A percentile compares a stretch with the other conserved stretches of the same genome.
These are phyloP conservation scores for Hirsutella thompsonii DNA, from an alignment of 2,329 filamentous ascomycete species.

Conservation along the genomic window DNA sequence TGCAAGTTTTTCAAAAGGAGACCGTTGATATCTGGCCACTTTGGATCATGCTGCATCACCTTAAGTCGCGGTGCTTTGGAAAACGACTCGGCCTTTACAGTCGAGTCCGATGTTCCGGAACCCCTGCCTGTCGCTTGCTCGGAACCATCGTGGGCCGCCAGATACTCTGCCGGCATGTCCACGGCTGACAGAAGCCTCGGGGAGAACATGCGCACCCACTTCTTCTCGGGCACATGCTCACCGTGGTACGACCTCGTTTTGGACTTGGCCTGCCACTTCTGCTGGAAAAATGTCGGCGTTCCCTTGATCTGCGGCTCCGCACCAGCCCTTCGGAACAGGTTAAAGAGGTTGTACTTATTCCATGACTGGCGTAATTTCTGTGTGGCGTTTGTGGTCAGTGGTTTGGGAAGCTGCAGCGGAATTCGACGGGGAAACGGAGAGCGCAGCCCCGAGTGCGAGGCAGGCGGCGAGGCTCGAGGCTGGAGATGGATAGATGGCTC, in stretches of 20 bases:
- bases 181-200: conserved; percentile 70
- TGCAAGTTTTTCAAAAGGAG: conserved; percentile 19
- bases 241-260: conserved; percentile 80
- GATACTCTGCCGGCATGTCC: conserved; percentile 68
- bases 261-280: conserved; percentile 92
- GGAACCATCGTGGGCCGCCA: conserved; percentile 72
- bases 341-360: conserved; percentile 97
- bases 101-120: conserved; percentile 41
- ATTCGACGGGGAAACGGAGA: no score
- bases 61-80: conserved; percentile 14
- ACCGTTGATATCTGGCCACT: conserved; percentile 14
- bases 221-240: conserved; percentile 82
- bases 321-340: conserved; percentile 41
- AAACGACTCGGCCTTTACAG: conserved; percentile 19
- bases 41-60: background rate
- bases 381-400: conserved; percentile 2
- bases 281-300: conserved; percentile 76
- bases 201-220: conserved; percentile 90
- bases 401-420: background rate
- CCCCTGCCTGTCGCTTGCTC: conserved; percentile 75
- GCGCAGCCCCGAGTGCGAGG: no score
- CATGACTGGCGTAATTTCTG: conserved; percentile 92
- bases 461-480: no score
- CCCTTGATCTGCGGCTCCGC: conserved; percentile 17
- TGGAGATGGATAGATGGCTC: conserved; percentile 19